Percentiles rank a stretch among this genome's conserved stretches.
phyloP scores from a whole-genome alignment of 139 green algal species.

The Chlamydomonas eustigma region DNA sequence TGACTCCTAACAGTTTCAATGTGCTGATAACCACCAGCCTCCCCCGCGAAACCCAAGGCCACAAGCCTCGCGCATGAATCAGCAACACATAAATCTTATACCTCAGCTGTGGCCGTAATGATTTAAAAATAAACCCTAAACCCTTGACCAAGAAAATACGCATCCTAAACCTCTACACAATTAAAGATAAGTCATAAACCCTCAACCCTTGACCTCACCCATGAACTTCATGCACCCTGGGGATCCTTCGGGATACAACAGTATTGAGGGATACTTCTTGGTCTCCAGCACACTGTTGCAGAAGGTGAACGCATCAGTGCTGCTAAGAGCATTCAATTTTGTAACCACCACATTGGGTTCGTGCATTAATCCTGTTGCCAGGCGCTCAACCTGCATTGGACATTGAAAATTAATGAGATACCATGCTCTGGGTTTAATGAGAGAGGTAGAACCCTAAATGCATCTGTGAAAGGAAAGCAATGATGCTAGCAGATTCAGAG shows the following conservation, averaged over 20 bases:
- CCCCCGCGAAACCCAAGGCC: too few species aligned
- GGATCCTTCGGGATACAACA: not conserved
- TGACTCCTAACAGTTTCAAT: too few species aligned
- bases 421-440: too few species aligned
- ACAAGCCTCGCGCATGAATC: too few species aligned
- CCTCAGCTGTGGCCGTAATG: not conserved
- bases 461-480: too few species aligned
- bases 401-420: too few species aligned
- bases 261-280: constrained; percentile 1
- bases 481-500: too few species aligned
- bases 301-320: constrained; percentile 4
- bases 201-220: not conserved
- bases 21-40: too few species aligned
- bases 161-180: not conserved
- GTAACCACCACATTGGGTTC: not conserved
- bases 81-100: not conserved
- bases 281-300: not conserved
- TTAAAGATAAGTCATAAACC: not conserved
- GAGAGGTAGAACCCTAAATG: too few species aligned
- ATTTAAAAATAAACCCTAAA: not conserved
- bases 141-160: not conserved
- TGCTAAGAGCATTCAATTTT: not conserved
- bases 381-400: not conserved
- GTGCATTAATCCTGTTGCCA: not conserved
- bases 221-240: not conserved